Base-by-base conservation (phyloP, 2,329 filamentous ascomycete genomes). In the Bretziella fagacearum region DNA sequence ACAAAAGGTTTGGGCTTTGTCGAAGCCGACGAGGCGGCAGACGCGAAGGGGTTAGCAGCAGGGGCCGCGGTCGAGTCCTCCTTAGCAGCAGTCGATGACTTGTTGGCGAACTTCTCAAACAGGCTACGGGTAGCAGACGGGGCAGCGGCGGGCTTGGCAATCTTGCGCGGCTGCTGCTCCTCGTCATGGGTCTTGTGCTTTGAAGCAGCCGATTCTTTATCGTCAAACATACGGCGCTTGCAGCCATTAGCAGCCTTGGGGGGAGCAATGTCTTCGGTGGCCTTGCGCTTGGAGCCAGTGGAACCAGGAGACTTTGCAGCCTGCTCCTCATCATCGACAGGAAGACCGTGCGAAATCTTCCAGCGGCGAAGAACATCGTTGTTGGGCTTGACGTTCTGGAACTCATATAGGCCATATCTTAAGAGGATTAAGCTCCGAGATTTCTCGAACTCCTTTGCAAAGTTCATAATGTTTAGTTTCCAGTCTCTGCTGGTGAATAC, bases 391-490 rank as follows among this genome's bases (percentile, higher is more conserved):
- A 76, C 67, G 15, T 71, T 76, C 60, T 76, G 74, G 60, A 77
- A 77, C 54, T 76, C 70, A 55, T 77, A 77, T 1, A 77, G 65
- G 2, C 73, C 73, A 52, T 77, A 77, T 41, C 73, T 70, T 48
- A 77, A 56, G 59, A 77, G 68, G 49, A 77, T 76, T 36, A 77
- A 61, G 53, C 71, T 73, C 42, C 73, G 65, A 55, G 72, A 77
- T 63, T 77, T 77, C 56, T 77, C 73, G 51, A 74, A 77, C 56
- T 77, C 73, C 56, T 76, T 77, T 32, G 73, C 72, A 49, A 77
- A 77, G 56, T 76, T 77, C 52, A 71, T 57, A 15, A 77, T 68
- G 52, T 77, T 77, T 46, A 77, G 59, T 59, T 73, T 74, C 73
- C 73, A 77, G 53, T 74, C 72, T 57, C 77, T 77, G 56, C 68